A percentile compares a stretch with the other conserved stretches of the same genome.
phyloP scores from a whole-genome alignment of 1,139 yeast genomes.

The Diutina ranongensis region DNA sequence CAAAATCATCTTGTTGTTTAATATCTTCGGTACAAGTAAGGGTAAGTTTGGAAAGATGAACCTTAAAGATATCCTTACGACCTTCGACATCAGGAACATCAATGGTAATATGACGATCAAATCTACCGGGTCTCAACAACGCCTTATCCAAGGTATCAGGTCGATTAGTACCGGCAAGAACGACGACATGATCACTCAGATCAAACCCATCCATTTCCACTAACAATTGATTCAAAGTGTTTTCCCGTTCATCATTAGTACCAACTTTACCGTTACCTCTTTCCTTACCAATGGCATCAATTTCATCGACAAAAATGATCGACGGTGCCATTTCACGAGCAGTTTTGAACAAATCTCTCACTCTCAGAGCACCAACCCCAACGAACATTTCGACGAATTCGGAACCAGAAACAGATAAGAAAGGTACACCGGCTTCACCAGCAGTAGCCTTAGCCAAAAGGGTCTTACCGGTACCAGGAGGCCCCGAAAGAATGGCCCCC shows the following conservation, averaged over 20 bases:
- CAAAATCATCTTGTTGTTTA: constrained; percentile 30
- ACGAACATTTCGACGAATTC: constrained; percentile 98
- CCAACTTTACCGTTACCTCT: constrained; percentile 81
- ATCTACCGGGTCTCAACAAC: constrained; percentile 91
- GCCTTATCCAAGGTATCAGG: constrained; percentile 91
- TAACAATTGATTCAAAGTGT: constrained; percentile 84
- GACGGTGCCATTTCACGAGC: constrained; percentile 93
- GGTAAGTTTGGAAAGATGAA: constrained; percentile 63
- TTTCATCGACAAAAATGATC: constrained; percentile 91
- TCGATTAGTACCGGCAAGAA: constrained; percentile 93
- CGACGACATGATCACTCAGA: constrained; percentile 85
- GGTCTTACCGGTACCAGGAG: constrained; percentile 99
- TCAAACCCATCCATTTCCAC: constrained; percentile 98
- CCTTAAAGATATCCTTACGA: constrained; percentile 81
- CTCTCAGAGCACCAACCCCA: constrained; percentile 98
- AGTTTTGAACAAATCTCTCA: constrained; percentile 83
- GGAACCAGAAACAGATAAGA: constrained; percentile 91
- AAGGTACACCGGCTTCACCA: constrained; percentile 97
- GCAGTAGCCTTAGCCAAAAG: constrained; percentile 97
- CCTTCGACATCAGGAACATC: constrained; percentile 93
- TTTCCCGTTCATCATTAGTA: constrained; percentile 92
- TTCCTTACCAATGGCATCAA: constrained; percentile 95
- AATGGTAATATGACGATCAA: constrained; percentile 84
- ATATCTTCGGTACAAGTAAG: constrained; percentile 34
- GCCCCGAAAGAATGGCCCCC: constrained; percentile 94